Evolutionary conservation across 1,139 yeast species (phyloP), one percentile per base, ranked within the genome.

Genomic region (Hansenula lynferdii): DNA sequence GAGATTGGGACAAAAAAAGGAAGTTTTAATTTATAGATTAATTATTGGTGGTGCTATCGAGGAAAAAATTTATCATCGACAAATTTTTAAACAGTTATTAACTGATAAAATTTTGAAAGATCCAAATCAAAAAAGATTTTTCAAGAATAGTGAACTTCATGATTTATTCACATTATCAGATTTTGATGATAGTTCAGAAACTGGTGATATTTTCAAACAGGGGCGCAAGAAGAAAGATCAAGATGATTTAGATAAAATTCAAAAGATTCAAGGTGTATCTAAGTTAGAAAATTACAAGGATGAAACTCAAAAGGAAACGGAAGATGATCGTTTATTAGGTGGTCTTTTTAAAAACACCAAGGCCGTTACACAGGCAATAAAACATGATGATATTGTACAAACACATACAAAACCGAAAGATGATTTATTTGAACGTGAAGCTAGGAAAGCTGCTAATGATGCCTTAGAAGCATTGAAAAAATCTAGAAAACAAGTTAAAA

Each of bases 31-130:
- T 28, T 94, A 90, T 52, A 66, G 98, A 41, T 64, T 92, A 32
- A 87, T 92, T 89, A 85, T 92, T 25, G 89, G 97, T 0, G 97
- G 97, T 0, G 79, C 97, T 0, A 94, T 92, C 35, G 99, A 92
- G 56, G 98, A 92, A 56, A 92, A 92, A 60, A 92, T 94, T 4
- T 92, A 92, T 54, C 98, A 94, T 54, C 74, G 98, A 23, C 98
- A 92, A 61, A 92, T 92, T 30, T 94, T 92, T 72, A 92, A 92
- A 59, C 97, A 95, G 42, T 85, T 92, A 51, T 64, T 92, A 46
- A 86, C 97, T 0, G 94, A 94, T 62, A 94, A 92, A 62, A 90
- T 92, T 47, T 67, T 94, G 54, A 90, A 89, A 49, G 98, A 92
- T 56, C 98, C 98, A 1, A 90, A 90, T 49, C 98, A 94, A 56